Conservation (phyloP, 2,329 filamentous ascomycete genomes). For the Leptosphaerulina australis region DNA sequence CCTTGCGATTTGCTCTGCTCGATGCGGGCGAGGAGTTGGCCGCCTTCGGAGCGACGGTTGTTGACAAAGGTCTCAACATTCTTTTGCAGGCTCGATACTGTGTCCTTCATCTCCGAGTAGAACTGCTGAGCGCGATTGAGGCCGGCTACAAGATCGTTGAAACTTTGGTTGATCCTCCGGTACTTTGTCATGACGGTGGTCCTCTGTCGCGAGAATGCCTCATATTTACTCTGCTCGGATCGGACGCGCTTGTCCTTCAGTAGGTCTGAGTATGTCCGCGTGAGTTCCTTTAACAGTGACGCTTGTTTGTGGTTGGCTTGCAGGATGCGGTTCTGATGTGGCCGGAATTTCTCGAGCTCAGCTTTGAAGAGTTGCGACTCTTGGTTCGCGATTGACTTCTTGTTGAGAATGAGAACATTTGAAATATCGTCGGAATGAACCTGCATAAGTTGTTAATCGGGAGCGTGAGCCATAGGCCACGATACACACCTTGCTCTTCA, state of each 20-base stretch:
- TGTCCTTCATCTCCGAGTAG: slow-evolving; percentile 95
- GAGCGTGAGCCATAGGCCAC: not conserved
- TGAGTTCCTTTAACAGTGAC: slow-evolving; percentile 92
- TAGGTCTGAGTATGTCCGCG: slow-evolving; percentile 81
- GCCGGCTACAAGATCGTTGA: slow-evolving; percentile 85
- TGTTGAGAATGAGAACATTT: slow-evolving; percentile 95
- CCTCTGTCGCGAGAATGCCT: slow-evolving; percentile 81
- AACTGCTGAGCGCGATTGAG: slow-evolving; percentile 87
- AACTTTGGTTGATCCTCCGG: slow-evolving; percentile 89
- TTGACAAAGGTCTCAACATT: slow-evolving; percentile 98
- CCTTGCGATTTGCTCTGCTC: slow-evolving; percentile 75
- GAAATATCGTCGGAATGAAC: slow-evolving; percentile 97
- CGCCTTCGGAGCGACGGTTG: slow-evolving; percentile 89
- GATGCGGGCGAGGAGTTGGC: slow-evolving; percentile 85
- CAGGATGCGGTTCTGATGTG: slow-evolving; percentile 86
- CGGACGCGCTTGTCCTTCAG: slow-evolving; percentile 93
- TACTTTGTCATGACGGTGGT: slow-evolving; percentile 83
- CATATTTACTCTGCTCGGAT: slow-evolving; percentile 94
- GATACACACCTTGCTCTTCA: slow-evolving; percentile 86
- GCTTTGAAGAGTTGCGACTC: slow-evolving; percentile 92
- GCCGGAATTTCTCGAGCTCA: slow-evolving; percentile 95
- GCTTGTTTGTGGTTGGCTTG: slow-evolving; percentile 97
- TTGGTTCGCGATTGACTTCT: slow-evolving; percentile 91
- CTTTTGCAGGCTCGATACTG: slow-evolving; percentile 87
- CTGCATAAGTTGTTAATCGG: slow-evolving; percentile 55